Evolutionary conservation across 495 filamentous ascomycete genomes (phyloP), one percentile per base, ranked within the genome.

Genomic region (Bacidia rubella): DNA sequence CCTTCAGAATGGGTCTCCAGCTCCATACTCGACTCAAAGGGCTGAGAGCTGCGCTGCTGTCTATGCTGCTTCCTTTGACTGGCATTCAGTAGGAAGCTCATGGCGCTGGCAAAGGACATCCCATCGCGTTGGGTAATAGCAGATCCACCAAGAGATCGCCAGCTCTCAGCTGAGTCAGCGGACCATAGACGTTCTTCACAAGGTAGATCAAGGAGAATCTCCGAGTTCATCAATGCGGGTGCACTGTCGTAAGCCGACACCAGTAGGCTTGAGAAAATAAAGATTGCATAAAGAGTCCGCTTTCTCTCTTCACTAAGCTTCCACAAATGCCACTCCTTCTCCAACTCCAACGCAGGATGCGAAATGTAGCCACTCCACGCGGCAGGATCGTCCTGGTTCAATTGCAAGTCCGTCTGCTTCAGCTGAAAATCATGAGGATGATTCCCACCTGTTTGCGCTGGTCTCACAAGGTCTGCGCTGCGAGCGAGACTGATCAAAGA

Each of bases 101-200:
- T 68, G 25, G 92, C 89, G 47, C 74, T 73, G 61, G 81, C 73
- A 74, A 95, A 86, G 54, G 85, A 74, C 60, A 83, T 64, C 52
- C 76, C 63, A 60, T 81, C 83, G 55, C 83, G 76, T 53, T 85
- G 75, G 22, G 82, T 77, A 40, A 74, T 74, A 17, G 71, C 64
- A 17, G 77, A 70, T 12, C 89, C 90, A 15, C 88, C 87, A 63
- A 82, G 78, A 51, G 82, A 74, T 51, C 77, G 78, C 78, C 95
- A 98, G 12, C 75, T 76, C 32, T 81, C 76, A 12, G 87, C 81
- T 35, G 75, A 87, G 49, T 93, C 87, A 3, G 87, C 89, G 25
- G 82, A 73, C 79, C 90, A 98, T 50, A 96, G 76, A 55, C 92
- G 84, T 63, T 98, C 92, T 62, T 95, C 87, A 60, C 90, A 96